Conservation (phyloP, 805 yeast genomes). For the Candida tammaniensis region DNA sequence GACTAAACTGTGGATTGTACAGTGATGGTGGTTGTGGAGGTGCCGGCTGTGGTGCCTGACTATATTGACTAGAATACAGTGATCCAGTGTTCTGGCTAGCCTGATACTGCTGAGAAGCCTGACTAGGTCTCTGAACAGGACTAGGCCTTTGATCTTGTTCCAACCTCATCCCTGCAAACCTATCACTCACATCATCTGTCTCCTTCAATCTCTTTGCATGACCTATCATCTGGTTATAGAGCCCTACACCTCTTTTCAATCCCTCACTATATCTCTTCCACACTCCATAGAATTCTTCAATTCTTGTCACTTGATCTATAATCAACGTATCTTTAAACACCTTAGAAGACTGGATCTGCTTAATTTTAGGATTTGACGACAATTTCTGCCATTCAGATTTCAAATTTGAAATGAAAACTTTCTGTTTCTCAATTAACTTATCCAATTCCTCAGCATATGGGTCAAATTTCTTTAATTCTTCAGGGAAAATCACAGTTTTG, state of each 20-base stretch:
- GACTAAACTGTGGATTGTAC: background rate
- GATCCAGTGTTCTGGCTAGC: background rate
- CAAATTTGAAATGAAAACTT: slow-evolving; percentile 37
- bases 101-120: background rate
- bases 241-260: slow-evolving; percentile 54
- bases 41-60: slow-evolving; percentile 4
- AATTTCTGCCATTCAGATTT: slow-evolving; percentile 29
- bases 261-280: slow-evolving; percentile 65
- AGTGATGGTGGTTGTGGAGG: slow-evolving; percentile 6
- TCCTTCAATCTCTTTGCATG: slow-evolving; percentile 20
- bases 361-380: slow-evolving; percentile 24
- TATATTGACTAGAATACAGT: slow-evolving; percentile 1
- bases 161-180: slow-evolving; percentile 5
- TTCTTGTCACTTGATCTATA: slow-evolving; percentile 29
- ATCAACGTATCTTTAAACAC: slow-evolving; percentile 34
- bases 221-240: slow-evolving; percentile 53
- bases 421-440: slow-evolving; percentile 66
- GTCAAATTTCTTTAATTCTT: slow-evolving; percentile 74
- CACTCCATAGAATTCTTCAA: slow-evolving; percentile 45
- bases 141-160: background rate
- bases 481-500: slow-evolving; percentile 53
- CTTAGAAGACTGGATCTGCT: slow-evolving; percentile 43
- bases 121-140: no score
- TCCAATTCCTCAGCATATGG: slow-evolving; percentile 66
- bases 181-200: slow-evolving; percentile 5